Evolutionary conservation across 2,329 filamentous ascomycete species (phyloP).

Genomic region (Neopestalotiopsis sp.): DNA sequence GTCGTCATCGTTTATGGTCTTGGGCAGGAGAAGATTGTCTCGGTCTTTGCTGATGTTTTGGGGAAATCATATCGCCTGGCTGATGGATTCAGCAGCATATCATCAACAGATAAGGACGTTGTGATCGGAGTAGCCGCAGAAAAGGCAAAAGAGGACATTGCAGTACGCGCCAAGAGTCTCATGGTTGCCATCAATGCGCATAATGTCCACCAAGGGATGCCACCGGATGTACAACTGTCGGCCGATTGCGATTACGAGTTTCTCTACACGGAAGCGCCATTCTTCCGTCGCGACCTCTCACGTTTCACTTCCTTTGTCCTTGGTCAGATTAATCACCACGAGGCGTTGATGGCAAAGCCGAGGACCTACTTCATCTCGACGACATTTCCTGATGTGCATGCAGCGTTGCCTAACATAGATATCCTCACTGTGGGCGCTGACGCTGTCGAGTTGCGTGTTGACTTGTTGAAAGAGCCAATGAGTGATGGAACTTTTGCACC

Average conservation of each 20-base stretch:
- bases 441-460: conserved; percentile 83
- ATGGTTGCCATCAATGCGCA: conserved; percentile 78
- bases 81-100: conserved; percentile 58
- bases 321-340: conserved; percentile 79
- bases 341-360: conserved; percentile 76
- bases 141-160: conserved; percentile 62
- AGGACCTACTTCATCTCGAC: conserved; percentile 87
- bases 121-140: conserved; percentile 70
- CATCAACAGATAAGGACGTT: conserved; percentile 60
- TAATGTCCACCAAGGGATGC: conserved; percentile 73
- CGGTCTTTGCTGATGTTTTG: conserved; percentile 77
- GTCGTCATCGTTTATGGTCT: conserved; percentile 72
- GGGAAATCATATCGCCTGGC: conserved; percentile 73
- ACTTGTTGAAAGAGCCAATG: conserved; percentile 76
- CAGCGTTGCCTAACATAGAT: conserved; percentile 82
- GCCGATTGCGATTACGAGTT: conserved; percentile 83
- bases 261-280: conserved; percentile 75
- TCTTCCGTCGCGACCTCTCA: conserved; percentile 76
- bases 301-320: conserved; percentile 81
- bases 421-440: conserved; percentile 87
- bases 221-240: conserved; percentile 69
- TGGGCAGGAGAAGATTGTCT: conserved; percentile 76
- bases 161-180: conserved; percentile 59
- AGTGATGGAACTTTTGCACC: conserved; percentile 64
- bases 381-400: conserved; percentile 84